These are phyloP conservation scores for Uronychia binucleata DNA, from an alignment of 73 alveolate species.

Conservation along the genomic window DNA sequence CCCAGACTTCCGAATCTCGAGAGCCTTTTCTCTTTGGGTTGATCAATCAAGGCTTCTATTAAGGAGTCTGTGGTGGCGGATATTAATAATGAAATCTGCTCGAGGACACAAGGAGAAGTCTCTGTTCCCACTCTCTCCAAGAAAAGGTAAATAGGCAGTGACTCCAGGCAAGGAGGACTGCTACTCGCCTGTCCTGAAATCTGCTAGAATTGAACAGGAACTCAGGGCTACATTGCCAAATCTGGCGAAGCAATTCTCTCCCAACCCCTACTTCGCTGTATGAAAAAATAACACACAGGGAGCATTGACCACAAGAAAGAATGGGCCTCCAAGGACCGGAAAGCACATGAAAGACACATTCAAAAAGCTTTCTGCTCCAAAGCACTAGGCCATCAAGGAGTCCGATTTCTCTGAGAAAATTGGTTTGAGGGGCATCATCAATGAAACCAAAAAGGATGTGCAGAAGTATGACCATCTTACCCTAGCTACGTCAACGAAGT, in stretches of 20 bases:
- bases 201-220: background rate
- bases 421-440: background rate
- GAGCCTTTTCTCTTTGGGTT: too few species aligned
- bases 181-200: background rate
- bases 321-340: background rate
- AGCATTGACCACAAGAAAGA: background rate
- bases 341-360: background rate
- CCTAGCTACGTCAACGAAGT: slow-evolving; percentile 14
- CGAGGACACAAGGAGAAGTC: too few species aligned
- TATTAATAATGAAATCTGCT: too few species aligned
- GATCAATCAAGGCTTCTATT: too few species aligned
- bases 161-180: background rate
- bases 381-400: background rate
- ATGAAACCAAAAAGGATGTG: slow-evolving; percentile 13
- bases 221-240: background rate
- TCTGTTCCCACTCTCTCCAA: too few species aligned
- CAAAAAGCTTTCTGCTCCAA: background rate
- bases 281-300: background rate
- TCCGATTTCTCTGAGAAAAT: background rate
- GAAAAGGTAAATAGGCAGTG: too few species aligned
- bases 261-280: background rate
- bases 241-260: background rate
- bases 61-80: too few species aligned
- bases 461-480: slow-evolving; percentile 21
- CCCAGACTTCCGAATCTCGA: too few species aligned